A percentile compares a stretch with the other conserved stretches of the same genome.
Evolutionary conservation across 2,329 filamentous ascomycete genomes (phyloP).

Genomic region (Fusarium newnesense): DNA sequence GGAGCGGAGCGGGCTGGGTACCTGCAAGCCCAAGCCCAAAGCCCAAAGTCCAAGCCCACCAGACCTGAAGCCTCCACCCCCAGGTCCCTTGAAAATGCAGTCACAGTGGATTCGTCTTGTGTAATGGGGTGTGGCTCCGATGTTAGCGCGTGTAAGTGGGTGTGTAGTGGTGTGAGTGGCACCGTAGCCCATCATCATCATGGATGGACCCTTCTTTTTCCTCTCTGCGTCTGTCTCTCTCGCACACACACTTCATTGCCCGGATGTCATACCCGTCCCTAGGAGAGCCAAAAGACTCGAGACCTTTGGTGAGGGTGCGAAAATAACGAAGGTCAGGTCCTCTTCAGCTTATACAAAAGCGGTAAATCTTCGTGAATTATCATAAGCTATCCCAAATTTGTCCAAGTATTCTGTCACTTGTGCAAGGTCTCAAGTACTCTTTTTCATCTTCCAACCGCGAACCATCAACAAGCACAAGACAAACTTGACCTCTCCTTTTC

Average conservation of each 20-base stretch:
- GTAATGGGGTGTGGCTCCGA: slow-evolving; percentile 23
- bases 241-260: background rate
- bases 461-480: slow-evolving; percentile 19
- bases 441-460: background rate
- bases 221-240: background rate
- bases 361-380: background rate
- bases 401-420: background rate
- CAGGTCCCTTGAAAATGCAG: slow-evolving; percentile 37
- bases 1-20: slow-evolving; percentile 26
- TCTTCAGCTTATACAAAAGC: background rate
- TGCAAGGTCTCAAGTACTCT: background rate
- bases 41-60: slow-evolving; percentile 4
- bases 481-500: background rate
- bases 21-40: slow-evolving; percentile 6
- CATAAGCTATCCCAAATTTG: background rate
- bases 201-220: slow-evolving; percentile 40
- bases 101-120: slow-evolving; percentile 20
- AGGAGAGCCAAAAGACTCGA: background rate
- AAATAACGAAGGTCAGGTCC: background rate
- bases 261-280: slow-evolving; percentile 15
- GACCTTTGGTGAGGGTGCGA: background rate
- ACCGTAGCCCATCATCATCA: slow-evolving; percentile 17
- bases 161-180: slow-evolving; percentile 18
- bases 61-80: slow-evolving; percentile 29
- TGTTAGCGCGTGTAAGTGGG: background rate